Conservation (phyloP, 2,329 filamentous ascomycete genomes). For the Fusarium sp. region DNA sequence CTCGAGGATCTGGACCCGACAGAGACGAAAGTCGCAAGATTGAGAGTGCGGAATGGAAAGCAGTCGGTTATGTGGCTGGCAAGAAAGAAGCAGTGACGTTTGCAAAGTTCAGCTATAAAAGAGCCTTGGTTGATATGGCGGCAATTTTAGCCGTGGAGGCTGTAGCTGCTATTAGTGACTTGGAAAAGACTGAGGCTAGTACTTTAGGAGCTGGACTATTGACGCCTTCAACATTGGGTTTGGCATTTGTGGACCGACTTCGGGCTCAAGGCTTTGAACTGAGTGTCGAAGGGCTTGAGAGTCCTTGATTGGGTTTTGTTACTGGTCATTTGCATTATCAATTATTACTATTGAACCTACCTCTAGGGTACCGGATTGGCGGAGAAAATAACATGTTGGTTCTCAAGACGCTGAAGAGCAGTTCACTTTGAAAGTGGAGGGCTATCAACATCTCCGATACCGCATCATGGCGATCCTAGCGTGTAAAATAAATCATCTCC, state of each 20-base stretch:
- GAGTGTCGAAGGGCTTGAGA: not conserved
- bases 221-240: not conserved
- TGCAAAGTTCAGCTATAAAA: not conserved
- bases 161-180: not conserved
- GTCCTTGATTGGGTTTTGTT: not conserved
- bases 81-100: not conserved
- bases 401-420: not conserved
- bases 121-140: conserved; percentile 2
- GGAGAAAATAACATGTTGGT: not conserved
- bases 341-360: not conserved
- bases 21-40: not conserved
- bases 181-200: not conserved
- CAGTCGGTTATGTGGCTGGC: not conserved
- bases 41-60: conserved; percentile 1
- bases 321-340: not conserved
- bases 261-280: not conserved
- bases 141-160: not conserved
- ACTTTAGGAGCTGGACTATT: not conserved
- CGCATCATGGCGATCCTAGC: not conserved
- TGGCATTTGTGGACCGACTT: not conserved
- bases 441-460: not conserved
- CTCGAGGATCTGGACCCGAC: not conserved
- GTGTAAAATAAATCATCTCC: not conserved
- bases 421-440: not conserved
- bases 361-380: not conserved